phyloP scores from a whole-genome alignment of 208 protist species.

The Trypanosomatidae sp. region DNA sequence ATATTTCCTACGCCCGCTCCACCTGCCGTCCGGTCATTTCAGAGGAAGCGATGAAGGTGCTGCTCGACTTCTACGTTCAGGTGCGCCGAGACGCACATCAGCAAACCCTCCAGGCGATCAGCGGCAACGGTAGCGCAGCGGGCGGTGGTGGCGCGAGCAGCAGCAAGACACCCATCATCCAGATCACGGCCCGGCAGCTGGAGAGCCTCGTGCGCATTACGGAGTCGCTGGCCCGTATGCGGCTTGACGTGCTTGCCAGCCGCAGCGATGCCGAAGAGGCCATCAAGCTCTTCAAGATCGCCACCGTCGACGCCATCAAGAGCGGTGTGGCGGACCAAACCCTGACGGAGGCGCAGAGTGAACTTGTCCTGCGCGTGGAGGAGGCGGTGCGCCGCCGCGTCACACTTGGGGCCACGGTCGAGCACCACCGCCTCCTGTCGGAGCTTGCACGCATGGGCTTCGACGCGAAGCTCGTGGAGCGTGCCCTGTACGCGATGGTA shows the following conservation, averaged over 20 bases:
- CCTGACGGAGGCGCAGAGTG: conserved; percentile 84
- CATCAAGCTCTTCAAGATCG: conserved; percentile 94
- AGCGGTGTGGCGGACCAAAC: conserved; percentile 75
- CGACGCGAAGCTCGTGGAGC: conserved; percentile 82
- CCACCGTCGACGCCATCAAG: conserved; percentile 95
- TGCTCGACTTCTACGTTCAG: conserved; percentile 97
- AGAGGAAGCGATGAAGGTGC: conserved; percentile 87
- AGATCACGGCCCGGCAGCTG: conserved; percentile 96
- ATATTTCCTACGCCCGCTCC: conserved; percentile 93
- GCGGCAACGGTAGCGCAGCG: conserved; percentile 5
- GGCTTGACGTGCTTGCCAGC: conserved; percentile 85
- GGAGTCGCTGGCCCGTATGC: conserved; percentile 97
- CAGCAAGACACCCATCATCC: conserved; percentile 78
- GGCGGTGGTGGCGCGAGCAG: conserved; percentile 24
- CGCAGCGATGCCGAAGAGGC: conserved; percentile 94
- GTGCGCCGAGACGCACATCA: conserved; percentile 85
- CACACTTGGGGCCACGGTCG: conserved; percentile 81
- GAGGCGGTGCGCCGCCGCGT: conserved; percentile 83
- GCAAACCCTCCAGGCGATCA: conserved; percentile 66
- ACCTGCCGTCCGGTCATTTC: conserved; percentile 92
- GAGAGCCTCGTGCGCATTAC: conserved; percentile 97
- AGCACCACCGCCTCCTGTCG: conserved; percentile 75
- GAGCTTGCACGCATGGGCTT: conserved; percentile 87
- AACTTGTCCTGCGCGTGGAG: conserved; percentile 82
- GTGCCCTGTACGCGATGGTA: conserved; percentile 89